Evolutionary conservation across 257 asterid genomes (phyloP).

Genomic region (Osmanthus fragrans): DNA sequence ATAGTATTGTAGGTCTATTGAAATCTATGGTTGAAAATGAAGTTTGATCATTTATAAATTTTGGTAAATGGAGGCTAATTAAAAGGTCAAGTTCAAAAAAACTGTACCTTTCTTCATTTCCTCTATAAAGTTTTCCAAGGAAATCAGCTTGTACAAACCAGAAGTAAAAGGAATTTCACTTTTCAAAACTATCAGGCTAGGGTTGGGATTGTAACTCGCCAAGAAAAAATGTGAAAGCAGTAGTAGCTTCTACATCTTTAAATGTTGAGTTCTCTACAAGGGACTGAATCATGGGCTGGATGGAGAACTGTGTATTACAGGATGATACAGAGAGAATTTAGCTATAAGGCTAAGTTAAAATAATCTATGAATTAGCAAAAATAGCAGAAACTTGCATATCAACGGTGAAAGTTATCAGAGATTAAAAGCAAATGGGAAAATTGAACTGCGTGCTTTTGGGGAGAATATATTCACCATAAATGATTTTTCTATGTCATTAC

Average conservation of each 20-base stretch:
- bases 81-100: neutral
- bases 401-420: neutral
- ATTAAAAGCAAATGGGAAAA: neutral
- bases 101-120: neutral
- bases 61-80: too few relatives aligned
- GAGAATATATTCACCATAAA: neutral
- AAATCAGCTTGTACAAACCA: too few relatives aligned
- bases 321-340: too few relatives aligned
- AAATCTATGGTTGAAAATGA: too few relatives aligned
- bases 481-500: neutral
- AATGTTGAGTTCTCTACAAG: too few relatives aligned
- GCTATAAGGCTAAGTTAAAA: too few relatives aligned
- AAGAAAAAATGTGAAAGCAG: too few relatives aligned
- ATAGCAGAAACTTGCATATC: neutral
- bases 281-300: too few relatives aligned
- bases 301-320: too few relatives aligned
- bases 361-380: neutral
- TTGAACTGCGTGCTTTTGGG: neutral
- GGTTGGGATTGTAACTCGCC: neutral
- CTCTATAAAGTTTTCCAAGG: neutral
- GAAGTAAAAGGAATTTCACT: neutral
- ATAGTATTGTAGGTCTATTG: too few relatives aligned
- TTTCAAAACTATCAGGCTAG: neutral
- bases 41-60: too few relatives aligned
- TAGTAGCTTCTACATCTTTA: too few relatives aligned